Conservation (phyloP, 23 red algal species). For the Gracilaria domingensis region DNA sequence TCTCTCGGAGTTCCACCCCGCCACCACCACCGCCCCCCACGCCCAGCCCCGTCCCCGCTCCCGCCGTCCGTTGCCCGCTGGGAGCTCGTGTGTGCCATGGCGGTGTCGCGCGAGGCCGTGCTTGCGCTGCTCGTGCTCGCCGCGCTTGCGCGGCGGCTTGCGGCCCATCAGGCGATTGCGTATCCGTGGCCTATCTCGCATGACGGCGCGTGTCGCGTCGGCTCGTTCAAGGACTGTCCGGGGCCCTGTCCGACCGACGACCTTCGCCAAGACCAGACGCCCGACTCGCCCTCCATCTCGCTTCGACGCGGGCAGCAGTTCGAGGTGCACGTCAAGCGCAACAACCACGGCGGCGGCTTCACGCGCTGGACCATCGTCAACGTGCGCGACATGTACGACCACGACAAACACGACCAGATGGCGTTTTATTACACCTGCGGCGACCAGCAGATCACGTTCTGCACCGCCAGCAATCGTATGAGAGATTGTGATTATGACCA, state of each 20-base stretch:
- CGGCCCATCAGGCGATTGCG: slow-evolving; percentile 47
- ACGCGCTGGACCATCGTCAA: slow-evolving; percentile 54
- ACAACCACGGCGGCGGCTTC: slow-evolving; percentile 68
- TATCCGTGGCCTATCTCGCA: slow-evolving; percentile 45
- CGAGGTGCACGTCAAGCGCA: slow-evolving; percentile 14
- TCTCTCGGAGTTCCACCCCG: too few species aligned
- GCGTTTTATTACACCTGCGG: slow-evolving; percentile 58
- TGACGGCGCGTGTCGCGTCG: slow-evolving; percentile 43
- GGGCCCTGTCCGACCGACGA: slow-evolving; percentile 63
- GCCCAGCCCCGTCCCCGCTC: too few species aligned
- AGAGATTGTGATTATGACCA: slow-evolving; percentile 54
- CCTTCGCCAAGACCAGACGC: slow-evolving; percentile 31
- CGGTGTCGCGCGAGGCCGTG: too few species aligned
- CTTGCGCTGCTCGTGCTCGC: too few species aligned
- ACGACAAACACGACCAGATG: slow-evolving; percentile 8
- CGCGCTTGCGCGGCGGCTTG: too few species aligned
- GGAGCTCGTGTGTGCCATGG: too few species aligned
- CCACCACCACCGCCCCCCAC: too few species aligned
- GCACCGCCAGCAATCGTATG: background rate
- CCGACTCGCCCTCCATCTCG: slow-evolving; percentile 24
- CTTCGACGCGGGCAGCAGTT: slow-evolving; percentile 3
- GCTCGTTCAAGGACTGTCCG: slow-evolving; percentile 36
- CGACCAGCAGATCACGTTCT: slow-evolving; percentile 3
- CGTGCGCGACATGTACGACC: slow-evolving; percentile 43
- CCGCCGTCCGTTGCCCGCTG: too few species aligned